These are phyloP conservation scores for Coniochaeta sp. DNA, from an alignment of 2,329 filamentous ascomycete species.

Conservation along the genomic window DNA sequence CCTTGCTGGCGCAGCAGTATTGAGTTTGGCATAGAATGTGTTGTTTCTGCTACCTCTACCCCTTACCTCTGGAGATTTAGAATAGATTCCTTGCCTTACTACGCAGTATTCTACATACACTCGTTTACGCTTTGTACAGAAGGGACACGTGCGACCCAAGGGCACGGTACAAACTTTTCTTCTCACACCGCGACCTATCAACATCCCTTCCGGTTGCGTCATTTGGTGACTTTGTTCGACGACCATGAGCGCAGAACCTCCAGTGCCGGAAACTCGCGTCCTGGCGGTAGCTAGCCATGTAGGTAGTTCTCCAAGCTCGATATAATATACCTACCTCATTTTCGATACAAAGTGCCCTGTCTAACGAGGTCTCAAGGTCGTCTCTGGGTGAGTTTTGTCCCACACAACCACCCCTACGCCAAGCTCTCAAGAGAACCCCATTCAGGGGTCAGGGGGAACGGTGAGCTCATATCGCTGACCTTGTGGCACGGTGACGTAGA, in stretches of 20 bases:
- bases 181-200: not conserved
- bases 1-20: not conserved
- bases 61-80: not conserved
- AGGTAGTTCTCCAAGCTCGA: constrained; percentile 30
- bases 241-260: constrained; percentile 30
- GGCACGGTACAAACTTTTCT: not conserved
- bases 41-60: not conserved
- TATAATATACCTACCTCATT: too few relatives aligned
- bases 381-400: constrained; percentile 56
- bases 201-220: not conserved
- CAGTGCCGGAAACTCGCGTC: constrained; percentile 56
- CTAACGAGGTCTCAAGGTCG: constrained; percentile 45
- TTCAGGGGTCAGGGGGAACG: constrained; percentile 1
- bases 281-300: constrained; percentile 94
- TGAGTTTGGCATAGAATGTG: not conserved
- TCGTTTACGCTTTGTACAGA: not conserved
- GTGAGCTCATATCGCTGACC: constrained; percentile 5
- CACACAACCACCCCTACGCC: constrained; percentile 7
- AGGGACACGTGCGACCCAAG: not conserved
- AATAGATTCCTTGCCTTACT: not conserved
- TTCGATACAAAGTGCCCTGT: constrained; percentile 3
- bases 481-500: constrained; percentile 36
- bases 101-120: not conserved
- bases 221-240: not conserved
- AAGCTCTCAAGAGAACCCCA: not conserved